Conservation (phyloP, 2,329 filamentous ascomycete species). For the Penicillium polonicum region DNA sequence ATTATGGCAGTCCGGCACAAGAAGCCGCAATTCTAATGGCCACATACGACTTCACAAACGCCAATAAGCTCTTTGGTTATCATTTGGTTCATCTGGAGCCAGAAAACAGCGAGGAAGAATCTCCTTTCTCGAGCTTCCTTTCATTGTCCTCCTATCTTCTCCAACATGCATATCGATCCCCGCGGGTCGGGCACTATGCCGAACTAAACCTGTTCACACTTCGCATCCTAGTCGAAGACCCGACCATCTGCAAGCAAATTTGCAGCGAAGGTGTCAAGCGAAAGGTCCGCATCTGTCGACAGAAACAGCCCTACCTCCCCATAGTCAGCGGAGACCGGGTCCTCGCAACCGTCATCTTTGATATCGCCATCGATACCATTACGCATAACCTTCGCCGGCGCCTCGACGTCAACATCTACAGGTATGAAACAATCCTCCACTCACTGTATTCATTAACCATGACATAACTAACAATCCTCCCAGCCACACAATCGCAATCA, state of each 20-base stretch:
- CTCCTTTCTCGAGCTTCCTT: conserved; percentile 76
- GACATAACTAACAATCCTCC: conserved; percentile 1
- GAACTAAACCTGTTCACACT: conserved; percentile 82
- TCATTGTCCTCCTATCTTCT: conserved; percentile 90
- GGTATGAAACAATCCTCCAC: conserved; percentile 38
- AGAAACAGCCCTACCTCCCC: conserved; percentile 82
- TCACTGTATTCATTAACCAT: neutral
- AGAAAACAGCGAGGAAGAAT: conserved; percentile 63
- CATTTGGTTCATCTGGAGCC: conserved; percentile 68
- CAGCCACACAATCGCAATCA: conserved; percentile 71
- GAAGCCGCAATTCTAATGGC: conserved; percentile 79
- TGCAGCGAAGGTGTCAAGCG: conserved; percentile 75
- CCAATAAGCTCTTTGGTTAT: conserved; percentile 93
- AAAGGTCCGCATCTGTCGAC: conserved; percentile 78
- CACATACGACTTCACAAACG: conserved; percentile 88
- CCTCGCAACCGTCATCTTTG: conserved; percentile 73
- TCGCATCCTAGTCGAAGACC: conserved; percentile 83
- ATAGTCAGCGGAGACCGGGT: conserved; percentile 69
- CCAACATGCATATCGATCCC: conserved; percentile 85
- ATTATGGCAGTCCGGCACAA: conserved; percentile 64
- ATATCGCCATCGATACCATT: conserved; percentile 84
- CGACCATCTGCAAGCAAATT: conserved; percentile 74
- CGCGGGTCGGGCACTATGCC: conserved; percentile 75
- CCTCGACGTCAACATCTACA: conserved; percentile 82
- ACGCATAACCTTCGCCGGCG: conserved; percentile 89